These are phyloP conservation scores for Scedosporium aurantiacum DNA, from an alignment of 2,329 filamentous ascomycete species.

Conservation along the genomic window DNA sequence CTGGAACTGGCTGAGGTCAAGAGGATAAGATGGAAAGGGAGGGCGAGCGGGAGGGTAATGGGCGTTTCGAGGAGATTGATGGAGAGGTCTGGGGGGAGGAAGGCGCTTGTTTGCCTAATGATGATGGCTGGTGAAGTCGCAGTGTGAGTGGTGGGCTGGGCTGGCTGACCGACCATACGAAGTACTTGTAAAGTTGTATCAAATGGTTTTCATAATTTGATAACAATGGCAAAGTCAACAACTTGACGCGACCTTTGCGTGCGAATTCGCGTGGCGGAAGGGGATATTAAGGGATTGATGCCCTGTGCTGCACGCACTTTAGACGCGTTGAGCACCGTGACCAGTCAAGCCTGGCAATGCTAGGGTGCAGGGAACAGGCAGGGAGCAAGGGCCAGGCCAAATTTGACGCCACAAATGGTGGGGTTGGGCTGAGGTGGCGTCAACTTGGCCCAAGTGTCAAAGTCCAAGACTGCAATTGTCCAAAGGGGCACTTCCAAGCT, in stretches of 20 bases:
- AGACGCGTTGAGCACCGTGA: constrained; percentile 4
- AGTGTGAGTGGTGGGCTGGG: too few species aligned
- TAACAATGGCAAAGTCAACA: background rate
- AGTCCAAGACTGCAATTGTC: too few species aligned
- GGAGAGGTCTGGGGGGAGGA: background rate
- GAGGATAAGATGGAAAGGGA: background rate
- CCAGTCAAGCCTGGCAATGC: background rate
- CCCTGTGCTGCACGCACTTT: constrained; percentile 4
- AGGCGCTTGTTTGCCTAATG: background rate
- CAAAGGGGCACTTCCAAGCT: background rate
- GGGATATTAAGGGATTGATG: background rate
- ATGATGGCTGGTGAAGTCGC: background rate
- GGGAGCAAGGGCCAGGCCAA: background rate
- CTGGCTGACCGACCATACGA: background rate
- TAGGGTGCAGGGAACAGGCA: background rate
- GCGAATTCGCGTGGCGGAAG: constrained; percentile 4
- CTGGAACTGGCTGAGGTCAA: background rate
- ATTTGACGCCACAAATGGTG: background rate
- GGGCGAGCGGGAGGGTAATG: background rate
- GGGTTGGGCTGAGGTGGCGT: background rate
- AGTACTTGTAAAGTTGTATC: too few species aligned
- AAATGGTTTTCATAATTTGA: too few species aligned
- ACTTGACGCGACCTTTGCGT: constrained; percentile 4
- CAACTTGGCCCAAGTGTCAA: too few species aligned
- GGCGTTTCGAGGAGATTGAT: background rate